A percentile compares a stretch with the other conserved stretches of the same genome.
These are phyloP conservation scores for Epichloe sylvatica DNA, from an alignment of 2,329 filamentous ascomycete species.

Conservation along the genomic window DNA sequence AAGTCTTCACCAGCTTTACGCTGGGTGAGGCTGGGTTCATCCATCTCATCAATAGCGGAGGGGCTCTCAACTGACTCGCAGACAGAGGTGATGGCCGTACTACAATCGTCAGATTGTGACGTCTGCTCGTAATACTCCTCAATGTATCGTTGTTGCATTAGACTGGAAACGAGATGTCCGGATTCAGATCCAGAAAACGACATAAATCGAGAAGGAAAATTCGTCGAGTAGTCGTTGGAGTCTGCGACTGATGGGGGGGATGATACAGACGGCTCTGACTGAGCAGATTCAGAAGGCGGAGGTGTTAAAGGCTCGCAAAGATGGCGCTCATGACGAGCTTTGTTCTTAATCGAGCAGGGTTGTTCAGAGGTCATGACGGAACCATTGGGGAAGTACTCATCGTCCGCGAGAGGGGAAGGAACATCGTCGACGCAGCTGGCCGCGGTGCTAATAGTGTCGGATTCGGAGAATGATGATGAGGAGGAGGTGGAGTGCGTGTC, in stretches of 20 bases:
- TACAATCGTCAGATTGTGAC: constrained; percentile 31
- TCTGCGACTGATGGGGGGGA: constrained; percentile 21
- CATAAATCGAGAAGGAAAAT: constrained; percentile 32
- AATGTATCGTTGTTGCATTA: constrained; percentile 16
- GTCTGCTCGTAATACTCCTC: constrained; percentile 30
- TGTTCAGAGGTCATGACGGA: constrained; percentile 34
- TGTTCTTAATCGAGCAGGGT: constrained; percentile 19
- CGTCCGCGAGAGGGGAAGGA: constrained; percentile 26
- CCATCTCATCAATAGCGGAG: constrained; percentile 19
- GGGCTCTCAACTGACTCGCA: constrained; percentile 31
- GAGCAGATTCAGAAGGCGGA: constrained; percentile 37
- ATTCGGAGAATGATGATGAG: constrained; percentile 24
- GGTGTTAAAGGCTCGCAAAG: constrained; percentile 21
- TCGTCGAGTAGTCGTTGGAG: constrained; percentile 20
- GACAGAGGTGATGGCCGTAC: constrained; percentile 29
- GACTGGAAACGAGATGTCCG: constrained; percentile 22
- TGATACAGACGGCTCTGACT: constrained; percentile 28
- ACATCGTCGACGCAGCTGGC: constrained; percentile 26
- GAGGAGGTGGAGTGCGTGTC: constrained; percentile 19
- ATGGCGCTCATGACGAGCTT: constrained; percentile 8
- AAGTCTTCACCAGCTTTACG: constrained; percentile 18
- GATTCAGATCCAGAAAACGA: constrained; percentile 40
- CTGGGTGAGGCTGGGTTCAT: constrained; percentile 17
- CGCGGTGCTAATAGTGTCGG: constrained; percentile 24
- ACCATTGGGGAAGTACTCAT: constrained; percentile 19